Percentiles rank a stretch among this genome's conserved stretches.
Evolutionary conservation across 176 grass and related monocot genomes (phyloP).

Genomic region (Avena insularis): DNA sequence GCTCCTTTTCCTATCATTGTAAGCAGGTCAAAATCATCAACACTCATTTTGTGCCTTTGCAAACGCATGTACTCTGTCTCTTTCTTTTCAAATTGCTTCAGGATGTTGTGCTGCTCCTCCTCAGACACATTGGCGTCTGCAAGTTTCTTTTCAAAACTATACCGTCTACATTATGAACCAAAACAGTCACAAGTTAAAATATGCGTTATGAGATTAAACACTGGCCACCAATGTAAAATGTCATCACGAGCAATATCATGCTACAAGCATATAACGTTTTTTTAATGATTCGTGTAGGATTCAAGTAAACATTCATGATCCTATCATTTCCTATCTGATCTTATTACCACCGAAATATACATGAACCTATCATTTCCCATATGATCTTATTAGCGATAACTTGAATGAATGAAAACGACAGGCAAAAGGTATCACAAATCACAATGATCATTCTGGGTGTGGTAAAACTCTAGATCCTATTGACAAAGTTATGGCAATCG

Average conservation of each 20-base stretch:
- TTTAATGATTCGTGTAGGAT: not conserved
- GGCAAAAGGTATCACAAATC: not conserved
- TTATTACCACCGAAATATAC: not conserved
- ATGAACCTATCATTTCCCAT: not conserved
- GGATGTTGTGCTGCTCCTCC: conserved; percentile 84
- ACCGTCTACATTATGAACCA: conserved; percentile 61
- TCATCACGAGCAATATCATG: not conserved
- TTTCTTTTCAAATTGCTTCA: conserved; percentile 97
- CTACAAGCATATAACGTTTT: not conserved
- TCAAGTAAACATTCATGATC: not conserved
- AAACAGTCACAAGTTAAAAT: not conserved
- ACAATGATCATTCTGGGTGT: not conserved
- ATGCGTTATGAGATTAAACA: conserved; percentile 1
- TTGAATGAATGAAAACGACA: conserved; percentile 8
- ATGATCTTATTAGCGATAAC: not conserved
- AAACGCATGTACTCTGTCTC: conserved; percentile 97
- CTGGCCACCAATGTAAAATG: conserved; percentile 1
- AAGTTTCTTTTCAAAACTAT: conserved; percentile 84
- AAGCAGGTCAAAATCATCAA: conserved; percentile 89
- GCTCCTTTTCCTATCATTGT: conserved; percentile 99
- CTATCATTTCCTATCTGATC: not conserved
- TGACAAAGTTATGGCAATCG: not conserved
- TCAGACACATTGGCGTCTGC: conserved; percentile 87
- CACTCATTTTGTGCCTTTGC: conserved; percentile 98
- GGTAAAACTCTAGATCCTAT: not conserved